Percentiles rank a stretch among this genome's conserved stretches.
Evolutionary conservation across 805 yeast species (phyloP).

Genomic region (Ogataea neopini): DNA sequence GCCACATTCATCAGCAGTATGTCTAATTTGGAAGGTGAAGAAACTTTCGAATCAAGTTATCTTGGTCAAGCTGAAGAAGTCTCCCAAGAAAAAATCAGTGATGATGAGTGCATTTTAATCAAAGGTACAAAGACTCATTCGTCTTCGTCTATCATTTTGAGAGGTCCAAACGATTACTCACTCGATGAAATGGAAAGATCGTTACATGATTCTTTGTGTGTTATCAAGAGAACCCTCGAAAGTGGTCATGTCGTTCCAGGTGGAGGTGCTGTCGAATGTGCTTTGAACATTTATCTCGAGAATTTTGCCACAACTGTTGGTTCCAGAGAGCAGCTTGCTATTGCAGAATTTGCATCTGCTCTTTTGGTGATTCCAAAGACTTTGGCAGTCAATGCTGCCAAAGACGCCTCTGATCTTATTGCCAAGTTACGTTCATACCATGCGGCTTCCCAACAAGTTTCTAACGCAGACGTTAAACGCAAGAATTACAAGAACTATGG

Average conservation of each 20-base stretch:
- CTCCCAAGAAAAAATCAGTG: conserved; percentile 85
- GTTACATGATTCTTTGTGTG: conserved; percentile 88
- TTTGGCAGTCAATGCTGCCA: conserved; percentile 95
- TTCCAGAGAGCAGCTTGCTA: conserved; percentile 95
- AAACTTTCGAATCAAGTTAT: conserved; percentile 79
- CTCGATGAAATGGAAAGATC: conserved; percentile 99
- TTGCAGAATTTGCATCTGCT: conserved; percentile 94
- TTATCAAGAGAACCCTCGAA: conserved; percentile 93
- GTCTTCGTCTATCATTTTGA: conserved; percentile 83
- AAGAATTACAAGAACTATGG: conserved; percentile 90
- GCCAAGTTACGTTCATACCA: conserved; percentile 96
- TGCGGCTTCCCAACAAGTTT: conserved; percentile 88
- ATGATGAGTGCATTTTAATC: conserved; percentile 93
- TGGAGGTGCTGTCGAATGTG: conserved; percentile 99
- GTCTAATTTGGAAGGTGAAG: conserved; percentile 95
- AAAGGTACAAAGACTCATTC: conserved; percentile 91
- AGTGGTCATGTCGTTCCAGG: conserved; percentile 96
- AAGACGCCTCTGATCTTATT: conserved; percentile 91
- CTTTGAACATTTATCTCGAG: conserved; percentile 90
- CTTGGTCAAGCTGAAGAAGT: conserved; percentile 92
- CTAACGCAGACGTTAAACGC: conserved; percentile 80
- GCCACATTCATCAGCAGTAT: conserved; percentile 85
- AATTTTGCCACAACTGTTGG: conserved; percentile 98
- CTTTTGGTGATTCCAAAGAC: conserved; percentile 93
- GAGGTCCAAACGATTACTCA: conserved; percentile 95